Evolutionary conservation across 441 rosid genomes (phyloP), one percentile per base, ranked within the genome.

Genomic region (Populus hybrid): DNA sequence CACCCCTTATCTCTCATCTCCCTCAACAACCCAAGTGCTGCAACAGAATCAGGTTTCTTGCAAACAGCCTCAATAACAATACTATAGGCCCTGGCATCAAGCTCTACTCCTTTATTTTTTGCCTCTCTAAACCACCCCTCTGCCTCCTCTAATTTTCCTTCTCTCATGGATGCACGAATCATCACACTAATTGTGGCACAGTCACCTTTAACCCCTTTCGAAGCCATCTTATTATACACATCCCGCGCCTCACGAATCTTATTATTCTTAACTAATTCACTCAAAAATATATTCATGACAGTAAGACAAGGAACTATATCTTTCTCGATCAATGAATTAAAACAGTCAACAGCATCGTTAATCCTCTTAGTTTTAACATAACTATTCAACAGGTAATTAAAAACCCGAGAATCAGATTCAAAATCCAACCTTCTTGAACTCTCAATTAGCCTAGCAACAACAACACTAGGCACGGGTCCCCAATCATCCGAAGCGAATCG

Each of bases 81-180:
- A 78, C 78, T 77, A 78, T 88, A 89, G 2, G 79, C 80, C 65
- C 65, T 80, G 24, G 83, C 73, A 75, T 93, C 90, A 66, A 88
- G 86, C 50, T 89, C 79, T n/a, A 74, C 40, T 74, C 93, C 92
- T 77, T 82, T 83, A 69, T 84, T 86, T 81, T 81, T 80, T 18
- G 90, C 91, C 45, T 89, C 86, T 53, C 64, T 66, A 56, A 90
- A 91, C 42, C 80, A 77, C 7, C 38, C 71, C 73, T 76, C 78
- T 5, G 90, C 95, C 33, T 89, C 88, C 74, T 82, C 86, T 1
- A 82, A 80, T 9, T 83, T 85, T n/a, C 83, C 71, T 56, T 87
- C 90, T 79, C 82, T 90, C 86, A 92, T 76, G 74, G 86, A 84
- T 1, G 86, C 89, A 68, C 82, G 82, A 89, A 92, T 89, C 80